Evolutionary conservation across 768 basidiomycete genomes (phyloP), one percentile per base, ranked within the genome.

Genomic region (Xerocomus spinulosus): DNA sequence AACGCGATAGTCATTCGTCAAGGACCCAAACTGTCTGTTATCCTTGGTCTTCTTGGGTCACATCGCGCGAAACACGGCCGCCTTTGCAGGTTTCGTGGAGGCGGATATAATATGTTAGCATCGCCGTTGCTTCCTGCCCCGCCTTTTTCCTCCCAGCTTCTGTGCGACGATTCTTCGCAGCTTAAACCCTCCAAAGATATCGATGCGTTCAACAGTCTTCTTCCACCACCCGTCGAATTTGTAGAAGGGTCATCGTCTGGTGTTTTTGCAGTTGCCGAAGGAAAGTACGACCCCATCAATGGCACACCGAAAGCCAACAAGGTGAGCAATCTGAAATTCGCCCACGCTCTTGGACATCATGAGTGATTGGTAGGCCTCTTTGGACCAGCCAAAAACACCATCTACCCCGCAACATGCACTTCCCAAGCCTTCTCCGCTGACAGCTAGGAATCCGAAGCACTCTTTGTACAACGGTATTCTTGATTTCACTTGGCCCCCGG

Each of bases 211-310:
- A 87, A 85, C 55, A 84, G 73, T 54, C 74, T 87, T n/a, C 77
- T 87, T 30, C 84, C 85, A 4, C 85, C 85, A n/a, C 79, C 83
- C 15, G 75, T 91, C 50, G 88, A 91, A 64, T 91, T 91, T 44
- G 71, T 90, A 42, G 88, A 91, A 63, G 88, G 88, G 18, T 90
- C 88, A 3, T 90, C 88, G 13, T 81, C 87, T 36, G 87, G 87
- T 3, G 70, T 81, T 13, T 69, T 89, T 28, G 83, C 82, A 37
- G 75, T 86, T 5, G 77, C 79, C 21, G 85, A 86, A 56, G 81
- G 82, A 35, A 88, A 83, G 64, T 92, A 90, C 62, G 80, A 87
- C 53, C 84, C 89, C 23, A 88, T 92, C 63, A 92, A 91, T 54
- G 78, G 71, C 37, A 75, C 79, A 17, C 79, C 85, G 14, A 79